A percentile compares a stretch with the other conserved stretches of the same genome.
These are phyloP conservation scores for Puccinia coronata DNA, from an alignment of 1,284 basidiomycete species.

Conservation along the genomic window DNA sequence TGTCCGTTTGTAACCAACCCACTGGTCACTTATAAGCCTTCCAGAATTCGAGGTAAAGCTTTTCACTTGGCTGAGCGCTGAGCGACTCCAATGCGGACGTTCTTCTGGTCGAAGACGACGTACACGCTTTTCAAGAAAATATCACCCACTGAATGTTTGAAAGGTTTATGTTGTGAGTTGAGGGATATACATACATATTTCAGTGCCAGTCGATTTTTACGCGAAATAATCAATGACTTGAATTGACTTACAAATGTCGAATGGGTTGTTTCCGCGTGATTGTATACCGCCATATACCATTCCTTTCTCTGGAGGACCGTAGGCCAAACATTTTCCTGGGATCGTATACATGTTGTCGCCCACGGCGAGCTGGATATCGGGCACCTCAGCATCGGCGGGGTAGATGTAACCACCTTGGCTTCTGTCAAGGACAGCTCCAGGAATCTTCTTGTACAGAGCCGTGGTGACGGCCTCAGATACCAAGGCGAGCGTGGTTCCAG, in stretches of 20 bases:
- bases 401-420: conserved; percentile 60
- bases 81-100: conserved; percentile 48
- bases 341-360: conserved; percentile 57
- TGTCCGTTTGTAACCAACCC: not conserved
- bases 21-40: not conserved
- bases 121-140: conserved; percentile 61
- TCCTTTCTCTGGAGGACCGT: conserved; percentile 55
- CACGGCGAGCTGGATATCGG: conserved; percentile 59
- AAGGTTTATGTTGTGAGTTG: not conserved
- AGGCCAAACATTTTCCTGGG: conserved; percentile 47
- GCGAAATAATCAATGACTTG: not conserved
- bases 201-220: not conserved
- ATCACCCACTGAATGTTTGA: conserved; percentile 42
- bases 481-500: conserved; percentile 61
- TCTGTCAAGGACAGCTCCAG: conserved; percentile 59
- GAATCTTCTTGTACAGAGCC: conserved; percentile 57
- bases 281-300: conserved; percentile 60
- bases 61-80: conserved; percentile 23
- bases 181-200: not conserved
- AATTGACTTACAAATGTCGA: conserved; percentile 61
- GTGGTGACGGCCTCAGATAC: conserved; percentile 57
- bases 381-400: conserved; percentile 58
- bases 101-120: conserved; percentile 59
- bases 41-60: not conserved
- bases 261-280: conserved; percentile 59